Conservation (phyloP, 306 rosid species). For the Aeschynomene evenia region DNA sequence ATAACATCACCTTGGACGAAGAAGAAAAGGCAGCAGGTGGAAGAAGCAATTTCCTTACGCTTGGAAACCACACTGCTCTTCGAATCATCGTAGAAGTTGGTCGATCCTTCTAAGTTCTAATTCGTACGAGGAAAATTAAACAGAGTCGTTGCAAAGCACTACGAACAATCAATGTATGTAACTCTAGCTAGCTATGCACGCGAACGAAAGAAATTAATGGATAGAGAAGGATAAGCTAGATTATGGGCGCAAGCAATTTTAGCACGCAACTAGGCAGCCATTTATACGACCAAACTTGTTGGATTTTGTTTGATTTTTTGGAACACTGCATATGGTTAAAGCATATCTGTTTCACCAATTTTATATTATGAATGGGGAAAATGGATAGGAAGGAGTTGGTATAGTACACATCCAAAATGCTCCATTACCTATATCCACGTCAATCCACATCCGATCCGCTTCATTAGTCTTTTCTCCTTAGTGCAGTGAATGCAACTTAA, state of each 20-base stretch:
- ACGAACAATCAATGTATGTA: background rate
- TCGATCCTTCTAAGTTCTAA: background rate
- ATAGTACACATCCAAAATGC: background rate
- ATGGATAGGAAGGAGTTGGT: slow-evolving; percentile 8
- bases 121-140: background rate
- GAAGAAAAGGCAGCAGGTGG: background rate
- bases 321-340: background rate
- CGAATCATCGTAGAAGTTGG: slow-evolving; percentile 47
- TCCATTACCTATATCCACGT: slow-evolving; percentile 17
- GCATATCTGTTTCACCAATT: background rate
- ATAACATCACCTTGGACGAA: slow-evolving; percentile 43
- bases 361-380: background rate
- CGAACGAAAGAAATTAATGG: background rate
- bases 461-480: background rate
- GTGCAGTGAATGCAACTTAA: background rate
- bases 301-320: background rate
- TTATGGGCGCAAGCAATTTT: background rate
- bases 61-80: background rate
- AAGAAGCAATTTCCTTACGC: slow-evolving; percentile 26
- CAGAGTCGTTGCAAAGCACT: background rate
- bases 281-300: background rate
- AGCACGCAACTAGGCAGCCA: background rate
- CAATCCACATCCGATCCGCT: slow-evolving; percentile 31
- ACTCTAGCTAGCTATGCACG: background rate
- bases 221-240: background rate